Base-by-base conservation (phyloP, 139 green algal species). In the Asterochloris sp. region DNA sequence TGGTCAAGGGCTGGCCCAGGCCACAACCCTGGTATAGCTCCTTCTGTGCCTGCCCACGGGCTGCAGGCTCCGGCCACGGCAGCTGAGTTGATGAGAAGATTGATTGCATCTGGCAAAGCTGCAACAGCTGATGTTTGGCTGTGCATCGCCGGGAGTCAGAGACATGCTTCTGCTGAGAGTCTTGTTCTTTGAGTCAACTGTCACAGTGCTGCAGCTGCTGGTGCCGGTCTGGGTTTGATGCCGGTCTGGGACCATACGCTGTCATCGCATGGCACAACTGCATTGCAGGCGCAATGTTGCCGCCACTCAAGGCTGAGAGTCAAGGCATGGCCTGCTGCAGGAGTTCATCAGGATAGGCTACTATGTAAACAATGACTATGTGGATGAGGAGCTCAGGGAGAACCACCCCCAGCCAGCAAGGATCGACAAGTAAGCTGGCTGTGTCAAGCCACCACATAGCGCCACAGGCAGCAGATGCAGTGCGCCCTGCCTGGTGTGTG, bases 311-410 rank as follows among this genome's bases (percentile, higher is more conserved):
- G 38, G 38, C 38, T 54, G 38, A 54, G 38, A 54, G 38, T 54
- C 38, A 54, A 54, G 38, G 38, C 38, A 6, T 6, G 4, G 38
- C 38, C 38, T 54, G 38, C 14, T 26, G 76, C 85, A 93, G 83
- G 94, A 98, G 85, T 98, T 98, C 81, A 85, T 98, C 13, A 89
- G 94, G 0, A 91, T 98, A 16, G 94, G 97, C 1, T 99, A 99
- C 84, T 99, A 98, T 83, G 93, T 99, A 16, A 98, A 97, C 87
- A 96, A 94, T 76, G 97, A 99, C 78, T 99, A 99, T 85, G 38
- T 64, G 66, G 95, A 98, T 26, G 93, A 98, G 76, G 89, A 94
- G 87, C 83, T 98, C 29, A 83, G 88, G 76, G 93, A 98, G 62
- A 92, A 94, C 61, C 61, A 73, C 13, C 27, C 77, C 12, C 83